These are phyloP conservation scores for Chrysosporium keratinophilum DNA, from an alignment of 2,329 filamentous ascomycete species.

Conservation along the genomic window DNA sequence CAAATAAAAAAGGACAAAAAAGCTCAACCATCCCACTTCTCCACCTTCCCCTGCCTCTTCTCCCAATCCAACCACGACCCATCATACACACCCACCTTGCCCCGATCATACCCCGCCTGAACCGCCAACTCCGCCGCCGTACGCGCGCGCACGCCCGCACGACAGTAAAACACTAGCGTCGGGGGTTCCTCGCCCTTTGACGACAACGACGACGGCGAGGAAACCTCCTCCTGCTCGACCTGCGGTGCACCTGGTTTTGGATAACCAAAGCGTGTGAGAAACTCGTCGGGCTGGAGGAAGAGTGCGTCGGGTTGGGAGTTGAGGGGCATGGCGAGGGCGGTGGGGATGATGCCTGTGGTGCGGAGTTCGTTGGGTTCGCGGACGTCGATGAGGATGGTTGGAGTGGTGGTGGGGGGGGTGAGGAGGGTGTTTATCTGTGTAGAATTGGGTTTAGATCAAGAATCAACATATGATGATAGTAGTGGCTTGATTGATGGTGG, in stretches of 20 bases:
- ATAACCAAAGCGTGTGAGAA: constrained; percentile 72
- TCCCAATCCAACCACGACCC: constrained; percentile 65
- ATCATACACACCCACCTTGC: constrained; percentile 45
- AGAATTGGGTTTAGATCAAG: background rate
- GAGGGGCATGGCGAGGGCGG: constrained; percentile 72
- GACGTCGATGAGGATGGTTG: constrained; percentile 37
- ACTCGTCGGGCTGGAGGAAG: constrained; percentile 65
- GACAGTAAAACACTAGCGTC: constrained; percentile 78
- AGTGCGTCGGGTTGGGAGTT: constrained; percentile 66
- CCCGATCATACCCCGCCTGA: constrained; percentile 62
- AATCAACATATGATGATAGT: background rate
- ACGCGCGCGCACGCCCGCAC: constrained; percentile 71
- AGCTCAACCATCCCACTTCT: constrained; percentile 36
- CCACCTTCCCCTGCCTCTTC: constrained; percentile 55
- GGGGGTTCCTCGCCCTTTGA: constrained; percentile 15
- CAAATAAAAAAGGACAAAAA: too few relatives aligned
- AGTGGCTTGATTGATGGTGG: background rate
- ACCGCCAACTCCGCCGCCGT: constrained; percentile 67
- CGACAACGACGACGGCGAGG: background rate
- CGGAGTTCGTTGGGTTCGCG: constrained; percentile 40
- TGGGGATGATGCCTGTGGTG: constrained; percentile 55
- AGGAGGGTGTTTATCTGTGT: constrained; percentile 30
- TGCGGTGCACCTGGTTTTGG: constrained; percentile 46
- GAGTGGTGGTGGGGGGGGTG: constrained; percentile 21
- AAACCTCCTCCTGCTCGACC: background rate